phyloP scores from a whole-genome alignment of 1,284 basidiomycete species.

The Cryptococcus sp. region DNA sequence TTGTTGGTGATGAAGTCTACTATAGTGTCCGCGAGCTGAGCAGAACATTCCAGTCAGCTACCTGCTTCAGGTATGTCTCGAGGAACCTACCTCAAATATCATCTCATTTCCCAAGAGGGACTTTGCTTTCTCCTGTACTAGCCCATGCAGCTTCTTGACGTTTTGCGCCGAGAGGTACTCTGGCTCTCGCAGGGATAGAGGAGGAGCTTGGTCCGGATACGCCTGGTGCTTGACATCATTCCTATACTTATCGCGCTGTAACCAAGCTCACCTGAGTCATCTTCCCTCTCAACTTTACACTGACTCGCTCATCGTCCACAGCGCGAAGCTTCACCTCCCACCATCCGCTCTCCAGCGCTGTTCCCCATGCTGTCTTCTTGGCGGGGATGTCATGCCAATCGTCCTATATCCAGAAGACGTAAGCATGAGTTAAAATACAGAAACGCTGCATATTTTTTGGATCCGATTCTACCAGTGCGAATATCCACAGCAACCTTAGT shows the following conservation, averaged over 20 bases:
- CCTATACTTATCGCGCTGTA: background rate
- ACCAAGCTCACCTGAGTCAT: conserved; percentile 41
- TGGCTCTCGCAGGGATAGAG: conserved; percentile 41
- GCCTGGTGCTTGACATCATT: conserved; percentile 19
- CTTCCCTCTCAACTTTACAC: conserved; percentile 42
- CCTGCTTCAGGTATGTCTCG: background rate
- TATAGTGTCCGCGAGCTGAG: conserved; percentile 43
- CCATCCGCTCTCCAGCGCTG: conserved; percentile 44
- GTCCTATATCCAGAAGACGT: conserved; percentile 22
- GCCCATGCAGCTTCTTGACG: conserved; percentile 39
- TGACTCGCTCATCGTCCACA: conserved; percentile 41
- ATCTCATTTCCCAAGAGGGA: conserved; percentile 39
- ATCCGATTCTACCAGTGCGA: background rate
- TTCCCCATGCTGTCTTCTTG: conserved; percentile 51
- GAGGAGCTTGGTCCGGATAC: conserved; percentile 45
- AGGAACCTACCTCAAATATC: conserved; percentile 48
- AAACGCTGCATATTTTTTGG: background rate
- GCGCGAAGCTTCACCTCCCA: conserved; percentile 44
- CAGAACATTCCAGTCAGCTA: background rate
- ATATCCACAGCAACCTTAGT: background rate
- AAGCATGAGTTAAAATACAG: background rate
- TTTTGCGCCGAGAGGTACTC: conserved; percentile 38
- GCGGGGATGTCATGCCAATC: conserved; percentile 51
- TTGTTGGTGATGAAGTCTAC: conserved; percentile 47
- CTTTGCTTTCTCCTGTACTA: conserved; percentile 45